Evolutionary conservation across 768 basidiomycete species (phyloP).

Genomic region (Lactarius hengduanensis): DNA sequence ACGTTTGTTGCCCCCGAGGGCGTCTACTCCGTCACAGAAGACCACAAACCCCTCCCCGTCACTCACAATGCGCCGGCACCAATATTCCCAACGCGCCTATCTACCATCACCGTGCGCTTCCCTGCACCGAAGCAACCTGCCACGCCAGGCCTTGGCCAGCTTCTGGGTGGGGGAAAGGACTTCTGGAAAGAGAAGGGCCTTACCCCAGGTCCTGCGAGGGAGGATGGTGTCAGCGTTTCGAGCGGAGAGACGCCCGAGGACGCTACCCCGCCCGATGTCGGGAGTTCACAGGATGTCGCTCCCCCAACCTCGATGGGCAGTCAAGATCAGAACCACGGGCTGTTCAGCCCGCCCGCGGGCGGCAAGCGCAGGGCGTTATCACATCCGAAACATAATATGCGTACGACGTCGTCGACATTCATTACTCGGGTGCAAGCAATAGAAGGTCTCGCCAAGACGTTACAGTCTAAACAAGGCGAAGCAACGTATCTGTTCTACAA

Average conservation of each 20-base stretch:
- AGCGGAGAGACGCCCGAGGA: constrained; percentile 80
- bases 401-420: constrained; percentile 90
- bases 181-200: constrained; percentile 52
- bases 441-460: constrained; percentile 69
- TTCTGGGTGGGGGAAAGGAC: constrained; percentile 68
- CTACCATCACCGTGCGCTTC: constrained; percentile 61
- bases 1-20: constrained; percentile 90
- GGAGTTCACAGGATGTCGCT: constrained; percentile 32
- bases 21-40: constrained; percentile 85
- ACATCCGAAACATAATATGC: constrained; percentile 87
- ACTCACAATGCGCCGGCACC: constrained; percentile 41
- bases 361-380: constrained; percentile 64
- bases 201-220: constrained; percentile 28
- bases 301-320: constrained; percentile 42
- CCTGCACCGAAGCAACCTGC: constrained; percentile 52
- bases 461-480: constrained; percentile 83
- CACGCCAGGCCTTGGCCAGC: constrained; percentile 62
- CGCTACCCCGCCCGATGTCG: constrained; percentile 38
- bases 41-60: constrained; percentile 62
- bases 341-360: constrained; percentile 50
- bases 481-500: constrained; percentile 87
- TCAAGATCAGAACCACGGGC: constrained; percentile 46
- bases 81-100: constrained; percentile 59
- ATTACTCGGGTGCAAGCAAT: constrained; percentile 81
- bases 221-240: constrained; percentile 71